A percentile compares a stretch with the other conserved stretches of the same genome.
Evolutionary conservation across 805 yeast genomes (phyloP).

Genomic region (Candida montana): DNA sequence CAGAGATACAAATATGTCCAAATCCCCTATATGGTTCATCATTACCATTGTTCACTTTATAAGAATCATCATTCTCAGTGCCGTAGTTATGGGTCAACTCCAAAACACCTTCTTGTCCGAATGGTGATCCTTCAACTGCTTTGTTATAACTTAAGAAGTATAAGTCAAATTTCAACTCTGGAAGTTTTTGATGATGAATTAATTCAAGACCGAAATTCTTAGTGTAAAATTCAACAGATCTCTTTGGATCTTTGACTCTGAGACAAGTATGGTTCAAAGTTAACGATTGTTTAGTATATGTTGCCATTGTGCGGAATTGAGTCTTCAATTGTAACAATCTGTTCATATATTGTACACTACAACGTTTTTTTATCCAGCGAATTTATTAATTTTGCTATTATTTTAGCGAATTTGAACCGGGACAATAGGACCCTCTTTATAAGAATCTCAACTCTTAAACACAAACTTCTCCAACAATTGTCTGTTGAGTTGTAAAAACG

Average conservation of each 20-base stretch:
- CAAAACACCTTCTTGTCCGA: slow-evolving; percentile 51
- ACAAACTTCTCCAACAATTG: slow-evolving; percentile 11
- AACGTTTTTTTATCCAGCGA: too few species aligned
- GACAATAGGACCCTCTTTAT: neutral
- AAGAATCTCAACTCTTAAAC: neutral
- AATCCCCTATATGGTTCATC: slow-evolving; percentile 82
- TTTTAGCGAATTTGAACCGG: too few species aligned
- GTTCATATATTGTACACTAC: neutral
- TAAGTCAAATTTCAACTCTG: slow-evolving; percentile 54
- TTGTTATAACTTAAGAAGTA: slow-evolving; percentile 53
- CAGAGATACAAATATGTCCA: slow-evolving; percentile 89
- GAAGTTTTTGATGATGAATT: slow-evolving; percentile 45
- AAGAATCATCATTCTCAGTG: slow-evolving; percentile 51
- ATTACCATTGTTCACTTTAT: slow-evolving; percentile 73
- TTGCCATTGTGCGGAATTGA: slow-evolving; percentile 9
- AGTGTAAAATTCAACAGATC: slow-evolving; percentile 66
- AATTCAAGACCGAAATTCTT: slow-evolving; percentile 70
- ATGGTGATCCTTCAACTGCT: slow-evolving; percentile 15
- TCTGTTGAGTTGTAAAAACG: slow-evolving; percentile 3
- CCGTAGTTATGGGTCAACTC: slow-evolving; percentile 84
- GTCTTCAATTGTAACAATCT: neutral
- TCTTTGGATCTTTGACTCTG: slow-evolving; percentile 76
- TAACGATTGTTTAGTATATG: slow-evolving; percentile 17
- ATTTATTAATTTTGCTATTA: too few species aligned
- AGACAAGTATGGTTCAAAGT: slow-evolving; percentile 65